phyloP scores from a whole-genome alignment of 495 filamentous ascomycete species.

The Penicillium atrosanguineum region DNA sequence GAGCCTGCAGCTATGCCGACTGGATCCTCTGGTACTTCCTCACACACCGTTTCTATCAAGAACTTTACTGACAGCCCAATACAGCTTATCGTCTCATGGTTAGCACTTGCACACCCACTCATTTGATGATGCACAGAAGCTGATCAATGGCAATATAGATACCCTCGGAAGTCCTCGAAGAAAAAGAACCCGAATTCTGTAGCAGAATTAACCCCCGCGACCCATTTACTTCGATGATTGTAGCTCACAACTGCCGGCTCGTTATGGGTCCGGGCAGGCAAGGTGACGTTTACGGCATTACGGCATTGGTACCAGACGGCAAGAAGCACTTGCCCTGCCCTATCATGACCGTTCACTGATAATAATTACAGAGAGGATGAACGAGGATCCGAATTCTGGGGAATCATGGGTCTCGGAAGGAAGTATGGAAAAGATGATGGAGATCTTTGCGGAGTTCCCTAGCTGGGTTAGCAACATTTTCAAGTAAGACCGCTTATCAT shows the following conservation, averaged over 20 bases:
- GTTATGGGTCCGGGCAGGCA: slow-evolving; percentile 24
- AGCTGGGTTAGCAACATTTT: slow-evolving; percentile 28
- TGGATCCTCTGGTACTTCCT: slow-evolving; percentile 22
- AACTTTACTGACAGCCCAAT: background rate
- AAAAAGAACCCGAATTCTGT: slow-evolving; percentile 21
- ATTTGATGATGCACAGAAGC: background rate
- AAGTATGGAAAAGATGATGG: slow-evolving; percentile 31
- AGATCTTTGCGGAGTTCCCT: slow-evolving; percentile 37
- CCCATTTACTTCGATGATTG: slow-evolving; percentile 22
- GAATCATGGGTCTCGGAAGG: slow-evolving; percentile 25
- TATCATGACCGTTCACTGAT: background rate
- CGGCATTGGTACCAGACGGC: slow-evolving; percentile 23
- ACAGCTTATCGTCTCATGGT: slow-evolving; percentile 28
- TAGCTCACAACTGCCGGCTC: slow-evolving; percentile 22
- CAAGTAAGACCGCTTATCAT: slow-evolving; percentile 4
- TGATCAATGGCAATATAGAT: slow-evolving; percentile 9
- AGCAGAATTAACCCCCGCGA: slow-evolving; percentile 24
- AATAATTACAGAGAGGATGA: slow-evolving; percentile 19
- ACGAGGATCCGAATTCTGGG: slow-evolving; percentile 19
- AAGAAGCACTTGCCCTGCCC: background rate
- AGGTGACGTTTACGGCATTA: slow-evolving; percentile 22
- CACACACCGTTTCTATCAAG: background rate
- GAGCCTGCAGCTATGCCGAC: slow-evolving; percentile 12
- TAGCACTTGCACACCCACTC: background rate
- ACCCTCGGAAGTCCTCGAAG: slow-evolving; percentile 12